These are phyloP conservation scores for Podospora anserina DNA, from an alignment of 495 filamentous ascomycete genomes.

Conservation along the genomic window DNA sequence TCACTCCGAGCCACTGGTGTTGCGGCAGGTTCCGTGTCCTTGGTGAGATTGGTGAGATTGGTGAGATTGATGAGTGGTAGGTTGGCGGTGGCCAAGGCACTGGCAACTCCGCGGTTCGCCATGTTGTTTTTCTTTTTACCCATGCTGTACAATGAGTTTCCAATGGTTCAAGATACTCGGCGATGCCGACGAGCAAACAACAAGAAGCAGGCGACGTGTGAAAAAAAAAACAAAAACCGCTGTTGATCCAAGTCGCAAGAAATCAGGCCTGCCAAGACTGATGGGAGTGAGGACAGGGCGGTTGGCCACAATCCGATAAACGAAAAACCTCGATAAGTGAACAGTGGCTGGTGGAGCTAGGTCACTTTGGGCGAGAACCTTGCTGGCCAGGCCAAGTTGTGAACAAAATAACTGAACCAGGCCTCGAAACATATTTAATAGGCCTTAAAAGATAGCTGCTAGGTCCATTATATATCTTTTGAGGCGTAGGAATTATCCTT, in stretches of 20 bases:
- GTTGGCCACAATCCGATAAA: not conserved
- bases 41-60: not conserved
- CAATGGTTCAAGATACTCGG: not conserved
- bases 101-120: constrained; percentile 12
- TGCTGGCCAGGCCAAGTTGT: not conserved
- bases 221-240: not conserved
- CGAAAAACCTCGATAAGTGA: not conserved
- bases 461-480: no score
- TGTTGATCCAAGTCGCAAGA: not conserved
- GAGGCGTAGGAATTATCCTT: no score
- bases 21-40: constrained; percentile 8
- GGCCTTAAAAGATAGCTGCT: no score
- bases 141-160: constrained; percentile 16
- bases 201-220: not conserved
- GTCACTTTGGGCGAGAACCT: constrained; percentile 7
- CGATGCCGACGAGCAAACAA: no score
- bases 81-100: constrained; percentile 14
- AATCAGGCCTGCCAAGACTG: not conserved
- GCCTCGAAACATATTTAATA: no score
- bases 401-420: no score
- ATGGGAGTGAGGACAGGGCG: not conserved
- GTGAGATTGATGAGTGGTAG: not conserved
- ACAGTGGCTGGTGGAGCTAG: not conserved
- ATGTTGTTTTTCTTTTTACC: constrained; percentile 32
- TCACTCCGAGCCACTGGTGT: constrained; percentile 21